phyloP scores from a whole-genome alignment of 352 stramenopile genomes.

The Pythium volutum region DNA sequence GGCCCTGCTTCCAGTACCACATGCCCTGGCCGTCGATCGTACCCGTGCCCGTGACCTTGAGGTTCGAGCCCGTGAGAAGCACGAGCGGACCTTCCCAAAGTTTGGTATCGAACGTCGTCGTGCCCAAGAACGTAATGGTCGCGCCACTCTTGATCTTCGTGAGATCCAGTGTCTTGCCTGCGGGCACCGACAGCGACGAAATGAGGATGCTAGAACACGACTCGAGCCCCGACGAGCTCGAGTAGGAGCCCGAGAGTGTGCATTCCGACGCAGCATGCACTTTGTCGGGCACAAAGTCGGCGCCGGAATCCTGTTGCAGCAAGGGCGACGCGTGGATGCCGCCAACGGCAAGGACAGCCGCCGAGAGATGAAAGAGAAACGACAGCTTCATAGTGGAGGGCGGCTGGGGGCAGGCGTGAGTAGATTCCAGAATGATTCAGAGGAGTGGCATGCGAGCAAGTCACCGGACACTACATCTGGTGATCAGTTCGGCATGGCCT shows the following conservation, averaged over 20 bases:
- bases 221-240: constrained; percentile 28
- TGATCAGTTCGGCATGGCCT: not conserved
- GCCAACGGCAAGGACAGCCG: not conserved
- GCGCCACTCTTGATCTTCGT: constrained; percentile 26
- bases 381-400: not conserved
- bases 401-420: not conserved
- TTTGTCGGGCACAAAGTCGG: too few species aligned
- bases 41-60: constrained; percentile 33
- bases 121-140: constrained; percentile 37
- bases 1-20: constrained; percentile 39
- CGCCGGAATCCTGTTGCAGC: constrained; percentile 3
- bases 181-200: constrained; percentile 27
- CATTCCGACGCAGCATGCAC: too few species aligned
- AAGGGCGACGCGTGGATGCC: not conserved
- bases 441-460: not conserved
- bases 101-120: constrained; percentile 32
- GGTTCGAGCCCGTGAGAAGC: constrained; percentile 24
- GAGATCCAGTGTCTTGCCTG: constrained; percentile 36
- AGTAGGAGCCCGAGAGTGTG: constrained; percentile 37
- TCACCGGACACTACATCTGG: not conserved
- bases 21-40: constrained; percentile 35
- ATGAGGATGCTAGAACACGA: constrained; percentile 29
- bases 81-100: constrained; percentile 38
- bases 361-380: not conserved
- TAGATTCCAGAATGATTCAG: not conserved